Conservation (phyloP, 1,284 basidiomycete genomes). For the Anthracocystis panici-leucophaei region DNA sequence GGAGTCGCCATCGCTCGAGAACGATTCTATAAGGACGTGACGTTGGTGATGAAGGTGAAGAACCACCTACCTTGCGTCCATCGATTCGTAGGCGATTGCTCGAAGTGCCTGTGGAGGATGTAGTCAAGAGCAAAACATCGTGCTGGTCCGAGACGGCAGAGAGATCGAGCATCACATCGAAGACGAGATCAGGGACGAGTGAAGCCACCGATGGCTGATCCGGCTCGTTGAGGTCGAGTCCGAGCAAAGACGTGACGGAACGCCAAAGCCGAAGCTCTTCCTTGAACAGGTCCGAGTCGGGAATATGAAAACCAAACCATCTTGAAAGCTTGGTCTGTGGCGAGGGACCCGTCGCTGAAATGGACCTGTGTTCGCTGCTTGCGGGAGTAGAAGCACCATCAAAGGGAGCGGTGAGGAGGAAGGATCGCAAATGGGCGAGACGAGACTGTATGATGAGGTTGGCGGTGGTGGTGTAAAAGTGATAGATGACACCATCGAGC, state of each 20-base stretch:
- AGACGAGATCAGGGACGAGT: constrained; percentile 64
- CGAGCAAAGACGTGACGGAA: constrained; percentile 43
- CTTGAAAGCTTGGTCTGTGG: constrained; percentile 32
- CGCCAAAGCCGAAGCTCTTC: constrained; percentile 69
- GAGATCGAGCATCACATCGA: constrained; percentile 69
- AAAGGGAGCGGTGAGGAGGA: constrained; percentile 25
- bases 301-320: constrained; percentile 70
- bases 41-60: background rate
- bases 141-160: constrained; percentile 31
- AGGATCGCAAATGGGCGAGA: constrained; percentile 48
- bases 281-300: constrained; percentile 67
- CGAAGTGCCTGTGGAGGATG: background rate
- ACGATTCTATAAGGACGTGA: constrained; percentile 32
- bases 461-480: constrained; percentile 70
- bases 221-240: constrained; percentile 8
- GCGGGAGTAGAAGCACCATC: background rate
- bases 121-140: constrained; percentile 21
- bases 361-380: constrained; percentile 2
- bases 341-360: constrained; percentile 5
- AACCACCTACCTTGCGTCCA: constrained; percentile 13
- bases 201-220: background rate
- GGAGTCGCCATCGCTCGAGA: constrained; percentile 54
- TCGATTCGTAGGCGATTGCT: constrained; percentile 23
- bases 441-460: constrained; percentile 67
- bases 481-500: constrained; percentile 59